Percentiles rank a stretch among this genome's conserved stretches.
These are phyloP conservation scores for Hanseniaspora clermontiae DNA, from an alignment of 805 yeast species.

Conservation along the genomic window DNA sequence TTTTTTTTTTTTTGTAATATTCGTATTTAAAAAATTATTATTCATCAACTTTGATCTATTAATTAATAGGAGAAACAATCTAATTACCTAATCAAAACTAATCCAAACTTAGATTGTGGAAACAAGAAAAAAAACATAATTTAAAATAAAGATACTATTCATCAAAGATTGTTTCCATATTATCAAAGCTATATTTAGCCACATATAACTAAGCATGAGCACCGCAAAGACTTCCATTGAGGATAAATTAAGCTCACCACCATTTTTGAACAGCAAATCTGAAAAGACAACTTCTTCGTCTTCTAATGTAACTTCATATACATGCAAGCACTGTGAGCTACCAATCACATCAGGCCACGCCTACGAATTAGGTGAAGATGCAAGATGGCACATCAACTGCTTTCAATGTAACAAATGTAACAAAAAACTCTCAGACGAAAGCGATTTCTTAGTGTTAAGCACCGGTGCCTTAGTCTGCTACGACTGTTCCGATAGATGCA, in stretches of 20 bases:
- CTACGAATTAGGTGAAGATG: slow-evolving; percentile 79
- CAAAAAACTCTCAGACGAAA: slow-evolving; percentile 66
- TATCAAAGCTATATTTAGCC: too few species aligned
- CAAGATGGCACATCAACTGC: slow-evolving; percentile 87
- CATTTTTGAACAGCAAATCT: neutral
- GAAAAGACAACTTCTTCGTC: neutral
- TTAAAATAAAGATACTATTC: too few species aligned
- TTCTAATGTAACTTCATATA: neutral
- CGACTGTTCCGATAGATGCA: slow-evolving; percentile 84
- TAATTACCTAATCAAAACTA: too few species aligned
- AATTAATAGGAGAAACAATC: too few species aligned
- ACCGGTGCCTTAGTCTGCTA: slow-evolving; percentile 85
- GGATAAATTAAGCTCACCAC: neutral
- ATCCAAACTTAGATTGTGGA: too few species aligned
- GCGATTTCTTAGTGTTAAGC: slow-evolving; percentile 82
- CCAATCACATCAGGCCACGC: slow-evolving; percentile 83
- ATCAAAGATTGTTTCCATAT: neutral
- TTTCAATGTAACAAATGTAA: slow-evolving; percentile 81
- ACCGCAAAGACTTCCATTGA: neutral
- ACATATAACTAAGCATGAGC: neutral
- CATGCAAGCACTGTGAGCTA: slow-evolving; percentile 35
- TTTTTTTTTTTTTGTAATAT: too few species aligned
- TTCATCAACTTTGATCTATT: too few species aligned
- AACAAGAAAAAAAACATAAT: too few species aligned
- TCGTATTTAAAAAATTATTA: too few species aligned